phyloP scores from a whole-genome alignment of 805 yeast species.

The Wickerhamiella spandovensis region DNA sequence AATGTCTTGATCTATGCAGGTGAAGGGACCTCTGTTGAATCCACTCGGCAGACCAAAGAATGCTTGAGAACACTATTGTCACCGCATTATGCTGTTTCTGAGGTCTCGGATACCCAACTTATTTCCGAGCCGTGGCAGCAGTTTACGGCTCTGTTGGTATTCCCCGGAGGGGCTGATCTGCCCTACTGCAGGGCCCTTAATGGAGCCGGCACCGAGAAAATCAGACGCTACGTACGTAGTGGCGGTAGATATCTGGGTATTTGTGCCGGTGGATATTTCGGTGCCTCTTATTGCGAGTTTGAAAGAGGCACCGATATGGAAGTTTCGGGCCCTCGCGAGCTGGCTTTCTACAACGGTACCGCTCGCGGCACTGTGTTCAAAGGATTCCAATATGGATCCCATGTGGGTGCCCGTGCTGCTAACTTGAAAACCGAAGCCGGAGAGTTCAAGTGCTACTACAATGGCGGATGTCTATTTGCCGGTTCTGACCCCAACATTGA shows the following conservation, averaged over 20 bases:
- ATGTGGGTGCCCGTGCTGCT: slow-evolving; percentile 59
- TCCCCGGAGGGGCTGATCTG: slow-evolving; percentile 96
- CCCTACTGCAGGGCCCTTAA: slow-evolving; percentile 67
- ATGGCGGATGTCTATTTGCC: slow-evolving; percentile 84
- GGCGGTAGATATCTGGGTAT: slow-evolving; percentile 84
- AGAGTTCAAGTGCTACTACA: slow-evolving; percentile 38
- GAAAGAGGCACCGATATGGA: slow-evolving; percentile 65
- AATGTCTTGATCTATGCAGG: slow-evolving; percentile 64
- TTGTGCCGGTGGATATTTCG: slow-evolving; percentile 94
- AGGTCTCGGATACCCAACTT: slow-evolving; percentile 50
- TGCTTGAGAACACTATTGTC: slow-evolving; percentile 62
- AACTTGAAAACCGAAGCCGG: slow-evolving; percentile 11
- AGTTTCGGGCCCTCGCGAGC: slow-evolving; percentile 75
- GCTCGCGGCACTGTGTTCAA: slow-evolving; percentile 69
- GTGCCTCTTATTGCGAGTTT: slow-evolving; percentile 62
- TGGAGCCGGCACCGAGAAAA: slow-evolving; percentile 51
- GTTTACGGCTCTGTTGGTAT: slow-evolving; percentile 63
- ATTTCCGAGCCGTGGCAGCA: slow-evolving; percentile 77
- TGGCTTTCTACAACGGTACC: slow-evolving; percentile 68
- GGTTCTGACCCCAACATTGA: slow-evolving; percentile 55
- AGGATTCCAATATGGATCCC: slow-evolving; percentile 71
- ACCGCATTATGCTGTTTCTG: slow-evolving; percentile 76
- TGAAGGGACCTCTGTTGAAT: slow-evolving; percentile 77
- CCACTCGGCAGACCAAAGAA: slow-evolving; percentile 72
- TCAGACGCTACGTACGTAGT: slow-evolving; percentile 47